Evolutionary conservation across 164 flowering plant genomes (phyloP), one percentile per base, ranked within the genome.

Genomic region (Berberis thunbergii): DNA sequence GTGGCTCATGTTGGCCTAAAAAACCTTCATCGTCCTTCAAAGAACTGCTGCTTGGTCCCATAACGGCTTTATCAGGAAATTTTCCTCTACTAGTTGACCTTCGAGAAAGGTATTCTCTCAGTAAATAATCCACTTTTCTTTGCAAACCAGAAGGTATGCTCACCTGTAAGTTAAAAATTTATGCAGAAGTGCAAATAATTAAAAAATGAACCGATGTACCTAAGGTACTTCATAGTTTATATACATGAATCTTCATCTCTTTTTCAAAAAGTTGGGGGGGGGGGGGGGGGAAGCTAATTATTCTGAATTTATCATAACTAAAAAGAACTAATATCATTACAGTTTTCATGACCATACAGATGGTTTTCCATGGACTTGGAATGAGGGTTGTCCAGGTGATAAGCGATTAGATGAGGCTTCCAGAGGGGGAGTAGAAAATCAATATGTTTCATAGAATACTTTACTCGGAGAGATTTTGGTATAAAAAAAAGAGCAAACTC

Each of bases 71-170:
- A 63, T 77, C 77, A 43, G 69, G 70, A 69, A 68, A 62, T 60
- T 66, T 68, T 44, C 68, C 77, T 26, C n/a, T 68, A 60, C 41
- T 68, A 62, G 57, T 78, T 45, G 82, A 70, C 79, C 79, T 88
- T 50, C 73, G 81, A 59, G 85, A 78, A 59, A 83, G 70, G 73
- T 83, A 79, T 9, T 81, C 79, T 45, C 69, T 73, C 62, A 90
- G 83, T 68, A 84, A 65, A 45, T 68, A 64, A 63, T 87, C 87
- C 69, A 91, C 91, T 76, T 82, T 81, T 77, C 78, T 81, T 49
- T 78, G 79, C 72, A 91, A 72, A 73, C 79, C 78, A 59, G 54
- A 68, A 58, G 83, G 74, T 68, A 93, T 72, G 40, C 54, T 67
- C 46, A 92, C 96, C 98, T 92, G 71, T 64, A 61, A 76, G 26